phyloP scores from a whole-genome alignment of 176 grass and related monocot genomes.

The Carex myosuroides region DNA sequence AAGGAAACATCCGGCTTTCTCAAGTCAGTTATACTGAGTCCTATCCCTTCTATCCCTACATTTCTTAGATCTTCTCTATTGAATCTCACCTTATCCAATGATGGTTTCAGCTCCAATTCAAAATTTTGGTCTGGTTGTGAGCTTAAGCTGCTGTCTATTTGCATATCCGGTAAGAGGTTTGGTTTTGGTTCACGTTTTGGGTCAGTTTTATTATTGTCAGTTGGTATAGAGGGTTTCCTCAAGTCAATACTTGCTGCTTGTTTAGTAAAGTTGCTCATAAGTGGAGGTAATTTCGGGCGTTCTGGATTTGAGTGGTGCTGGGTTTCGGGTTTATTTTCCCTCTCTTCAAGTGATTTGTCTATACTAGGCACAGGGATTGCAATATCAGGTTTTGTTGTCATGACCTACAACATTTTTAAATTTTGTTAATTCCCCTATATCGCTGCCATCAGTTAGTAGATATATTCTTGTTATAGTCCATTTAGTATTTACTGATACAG shows the following conservation, averaged over 20 bases:
- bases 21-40: neutral
- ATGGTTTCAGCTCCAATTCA: neutral
- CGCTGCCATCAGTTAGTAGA: neutral
- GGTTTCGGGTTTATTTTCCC: neutral
- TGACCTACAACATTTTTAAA: slow-evolving; percentile 14
- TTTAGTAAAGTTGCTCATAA: slow-evolving; percentile 12
- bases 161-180: neutral
- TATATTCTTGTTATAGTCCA: neutral
- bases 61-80: neutral
- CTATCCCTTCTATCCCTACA: neutral
- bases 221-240: slow-evolving; percentile 15
- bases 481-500: neutral
- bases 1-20: slow-evolving; percentile 7
- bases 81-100: neutral
- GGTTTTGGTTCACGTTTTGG: neutral
- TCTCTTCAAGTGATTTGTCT: slow-evolving; percentile 1
- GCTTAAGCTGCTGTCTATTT: neutral
- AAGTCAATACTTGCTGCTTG: slow-evolving; percentile 4
- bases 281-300: neutral
- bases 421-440: neutral
- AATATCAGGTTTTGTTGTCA: neutral
- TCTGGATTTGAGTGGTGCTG: neutral
- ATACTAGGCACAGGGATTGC: neutral
- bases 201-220: neutral
- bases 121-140: neutral